A percentile compares a stretch with the other conserved stretches of the same genome.
These are phyloP conservation scores for Acacia crassicarpa DNA, from an alignment of 306 rosid genomes.

Conservation along the genomic window DNA sequence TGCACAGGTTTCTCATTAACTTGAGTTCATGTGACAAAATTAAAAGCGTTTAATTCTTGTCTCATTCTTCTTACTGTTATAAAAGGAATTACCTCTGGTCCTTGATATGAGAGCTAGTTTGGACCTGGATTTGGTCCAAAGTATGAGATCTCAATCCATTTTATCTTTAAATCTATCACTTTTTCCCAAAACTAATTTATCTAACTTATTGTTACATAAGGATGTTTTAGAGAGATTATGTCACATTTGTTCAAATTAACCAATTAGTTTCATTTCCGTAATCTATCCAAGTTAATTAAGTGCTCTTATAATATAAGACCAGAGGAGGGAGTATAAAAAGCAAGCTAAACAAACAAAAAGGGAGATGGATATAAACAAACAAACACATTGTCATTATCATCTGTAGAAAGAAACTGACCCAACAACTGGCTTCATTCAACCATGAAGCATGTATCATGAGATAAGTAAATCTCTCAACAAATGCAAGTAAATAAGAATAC, in stretches of 20 bases:
- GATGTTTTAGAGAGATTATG: no score
- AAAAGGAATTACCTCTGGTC: not conserved
- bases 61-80: not conserved
- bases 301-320: no score
- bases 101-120: not conserved
- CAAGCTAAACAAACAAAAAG: not conserved
- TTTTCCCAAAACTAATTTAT: no score
- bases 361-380: not conserved
- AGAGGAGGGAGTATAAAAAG: no score
- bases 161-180: no score
- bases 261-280: no score
- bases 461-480: not conserved
- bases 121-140: no score
- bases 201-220: no score
- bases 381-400: not conserved
- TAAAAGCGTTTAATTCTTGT: not conserved
- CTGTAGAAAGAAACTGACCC: constrained; percentile 4
- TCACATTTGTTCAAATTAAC: no score
- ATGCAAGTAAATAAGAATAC: constrained; percentile 33
- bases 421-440: not conserved
- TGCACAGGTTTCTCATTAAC: not conserved
- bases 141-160: no score
- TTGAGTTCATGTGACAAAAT: not conserved
- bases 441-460: constrained; percentile 4
- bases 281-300: no score